Base-by-base conservation (phyloP, 2,329 filamentous ascomycete species). In the Coniella vitis region DNA sequence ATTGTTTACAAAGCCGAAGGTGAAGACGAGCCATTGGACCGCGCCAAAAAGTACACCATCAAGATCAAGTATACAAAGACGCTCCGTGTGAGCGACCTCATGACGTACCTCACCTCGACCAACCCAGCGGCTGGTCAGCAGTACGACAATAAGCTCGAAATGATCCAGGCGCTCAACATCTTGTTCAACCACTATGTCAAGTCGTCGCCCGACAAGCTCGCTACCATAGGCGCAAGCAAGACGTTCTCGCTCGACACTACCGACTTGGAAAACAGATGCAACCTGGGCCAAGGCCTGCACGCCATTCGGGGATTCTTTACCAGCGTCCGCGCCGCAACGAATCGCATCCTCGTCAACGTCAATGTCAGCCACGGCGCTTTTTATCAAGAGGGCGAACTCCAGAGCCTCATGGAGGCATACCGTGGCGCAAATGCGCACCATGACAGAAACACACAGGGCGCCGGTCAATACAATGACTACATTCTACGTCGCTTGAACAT, bases 151-250 rank as follows among this genome's bases (percentile, higher is more conserved):
- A 61, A 62, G 52, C 47, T 57, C 16, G 55, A 58, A 7, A 57
- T 90, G 19, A 72, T 90, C 2, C 90, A 87, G 64, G 87, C 84
- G 2, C 65, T 90, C 54, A 79, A 90, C 60, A 86, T 84, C 62
- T 87, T 76, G 52, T 69, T 87, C 2, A 67, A 66, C 35, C 62
- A 69, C 48, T 58, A 62, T 32, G 48, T 61, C 38, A 66, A 64
- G 54, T 54, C 60, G n/a, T n/a, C 1, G 37, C 54, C n/a, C 1
- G 43, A 36, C 13, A 49, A 47, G 2, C 41, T 64, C 2, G 55
- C 55, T 19, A 60, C 61, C 0, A 54, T 68, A 22, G 66, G 65
- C 1, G 14, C 40, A 2, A 54, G 54, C 31, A 65, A 62, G 52
- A 60, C 48, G 3, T 68, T 68, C 29, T 32, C 54, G 0, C 47